A percentile compares a stretch with the other conserved stretches of the same genome.
Conservation (phyloP, 371 early-diverging fungal genomes). For the Rhizopus arrhizus region DNA sequence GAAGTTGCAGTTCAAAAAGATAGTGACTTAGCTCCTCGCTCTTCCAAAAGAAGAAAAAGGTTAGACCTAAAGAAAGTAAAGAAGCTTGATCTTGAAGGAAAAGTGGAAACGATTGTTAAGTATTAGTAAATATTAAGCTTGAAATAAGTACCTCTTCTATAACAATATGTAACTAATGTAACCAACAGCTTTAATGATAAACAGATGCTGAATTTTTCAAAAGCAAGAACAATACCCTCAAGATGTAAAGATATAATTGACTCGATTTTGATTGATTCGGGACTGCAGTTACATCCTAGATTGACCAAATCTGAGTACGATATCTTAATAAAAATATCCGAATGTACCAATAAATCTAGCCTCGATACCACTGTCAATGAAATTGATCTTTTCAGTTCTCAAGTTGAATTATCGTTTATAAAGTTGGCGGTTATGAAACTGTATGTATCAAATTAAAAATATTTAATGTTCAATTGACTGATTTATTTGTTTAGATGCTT, state of each 20-base stretch:
- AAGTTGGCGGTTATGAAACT: constrained; percentile 13
- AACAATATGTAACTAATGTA: constrained; percentile 8
- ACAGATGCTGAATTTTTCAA: constrained; percentile 14
- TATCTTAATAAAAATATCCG: constrained; percentile 10
- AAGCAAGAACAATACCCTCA: constrained; percentile 19
- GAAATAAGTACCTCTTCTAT: constrained; percentile 14
- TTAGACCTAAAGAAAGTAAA: no score
- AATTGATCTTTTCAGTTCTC: constrained; percentile 17
- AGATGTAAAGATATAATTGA: constrained; percentile 20
- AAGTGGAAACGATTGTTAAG: constrained; percentile 2
- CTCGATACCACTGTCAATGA: background rate
- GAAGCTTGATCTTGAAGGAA: no score
- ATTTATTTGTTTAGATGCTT: constrained; percentile 15
- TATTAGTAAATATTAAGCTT: constrained; percentile 8
- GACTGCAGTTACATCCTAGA: constrained; percentile 15
- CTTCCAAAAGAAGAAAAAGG: no score
- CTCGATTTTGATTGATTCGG: constrained; percentile 22
- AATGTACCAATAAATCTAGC: constrained; percentile 7
- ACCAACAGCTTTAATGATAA: constrained; percentile 16
- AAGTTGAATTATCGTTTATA: constrained; percentile 18
- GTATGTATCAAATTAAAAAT: constrained; percentile 19
- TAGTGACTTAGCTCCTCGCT: no score
- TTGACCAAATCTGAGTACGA: constrained; percentile 16
- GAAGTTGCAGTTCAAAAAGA: no score
- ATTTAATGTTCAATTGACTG: constrained; percentile 12